Base-by-base conservation (phyloP, 306 rosid species). In the Mimosa bimucronata region DNA sequence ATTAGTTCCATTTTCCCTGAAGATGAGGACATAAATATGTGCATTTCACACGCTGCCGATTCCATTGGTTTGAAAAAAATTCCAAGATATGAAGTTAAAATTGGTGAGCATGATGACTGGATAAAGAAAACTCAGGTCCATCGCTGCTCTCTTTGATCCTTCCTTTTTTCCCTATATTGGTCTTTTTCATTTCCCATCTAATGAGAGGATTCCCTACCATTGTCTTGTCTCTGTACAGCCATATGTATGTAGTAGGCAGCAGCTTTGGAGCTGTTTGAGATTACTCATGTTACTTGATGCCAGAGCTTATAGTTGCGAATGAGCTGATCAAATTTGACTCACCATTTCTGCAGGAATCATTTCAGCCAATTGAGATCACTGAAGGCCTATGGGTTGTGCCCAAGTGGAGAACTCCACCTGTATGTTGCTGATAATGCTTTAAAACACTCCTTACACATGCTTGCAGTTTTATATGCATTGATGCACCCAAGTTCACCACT, bases 341-440 rank as follows among this genome's bases (percentile, higher is more conserved):
- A 70, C 64, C 75, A 44, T 75, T 57, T 52, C 67, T 79, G 48
- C 89, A 92, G 98, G 97, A 92, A 87, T 94, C 92, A 14, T 87
- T 94, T 81, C 34, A 74, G 55, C 98, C 97, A 42, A 84, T 88
- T 58, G 84, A 89, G 86, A 85, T 94, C 66, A 86, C 84, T 14
- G 80, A 94, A 84, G 91, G 93, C 75, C 84, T 94, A 71, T 94
- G 98, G 97, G 89, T 92, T 46, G 97, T 92, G 67, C 98, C 97
- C 3, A 71, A 88, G 84, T 92, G 97, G 98, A 92, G 57, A 65
- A 84, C 85, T 68, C 93, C 98, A 48, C 92, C 88, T 38, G 98
- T 92, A 89, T 65, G 93, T 61, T 69, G 31, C 55, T 69, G 4
- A 41, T 69, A 9, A 40, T 41, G 74, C 37, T 69, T 60, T 45